Evolutionary conservation across 169 alveolate genomes (phyloP), one percentile per base, ranked within the genome.

Genomic region (Theileria annulata): DNA sequence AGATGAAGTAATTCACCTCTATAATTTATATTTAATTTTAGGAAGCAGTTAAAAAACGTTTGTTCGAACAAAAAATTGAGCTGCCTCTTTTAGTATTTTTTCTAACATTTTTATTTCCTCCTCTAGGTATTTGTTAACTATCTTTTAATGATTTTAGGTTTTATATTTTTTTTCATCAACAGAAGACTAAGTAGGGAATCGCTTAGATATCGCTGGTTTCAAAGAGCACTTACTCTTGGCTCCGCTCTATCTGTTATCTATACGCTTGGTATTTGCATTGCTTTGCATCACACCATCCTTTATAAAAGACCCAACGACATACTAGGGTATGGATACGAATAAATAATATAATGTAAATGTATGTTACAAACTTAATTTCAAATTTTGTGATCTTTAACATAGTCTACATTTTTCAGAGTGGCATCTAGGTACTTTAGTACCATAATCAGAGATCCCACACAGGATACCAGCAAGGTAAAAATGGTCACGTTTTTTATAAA

Each of bases 201-300:
- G 17, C 76, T 33, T 37, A 66, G 76, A 6, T 84, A 84, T 62
- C 21, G n/a, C 15, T 77, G 86, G 87, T 74, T 80, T 23, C 37
- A 49, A 64, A 66, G 90, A 17, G 75, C 90, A 0, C 71, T 84
- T 73, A 67, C 37, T 30, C 79, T 77, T 31, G 81, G 87, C 1
- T 54, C 85, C 15, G 77, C 75, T 17, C 60, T 84, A n/a, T 48
- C 71, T 25, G 87, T 84, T 28, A 17, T 84, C 28, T 84, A 84
- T 72, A 66, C 69, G 9, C 78, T 47, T 5, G 42, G 71, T 54
- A 33, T 84, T 3, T 78, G 87, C 48, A 60, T 83, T 23, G 23
- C 64, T 21, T 56, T 82, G n/a, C 84, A 80, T 56, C 84, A 80
- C 59, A 71, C 63, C 64, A 10, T 33, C 58, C 73, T 75, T 17